phyloP scores from a whole-genome alignment of 2,329 filamentous ascomycete species.

The Alternaria atra region DNA sequence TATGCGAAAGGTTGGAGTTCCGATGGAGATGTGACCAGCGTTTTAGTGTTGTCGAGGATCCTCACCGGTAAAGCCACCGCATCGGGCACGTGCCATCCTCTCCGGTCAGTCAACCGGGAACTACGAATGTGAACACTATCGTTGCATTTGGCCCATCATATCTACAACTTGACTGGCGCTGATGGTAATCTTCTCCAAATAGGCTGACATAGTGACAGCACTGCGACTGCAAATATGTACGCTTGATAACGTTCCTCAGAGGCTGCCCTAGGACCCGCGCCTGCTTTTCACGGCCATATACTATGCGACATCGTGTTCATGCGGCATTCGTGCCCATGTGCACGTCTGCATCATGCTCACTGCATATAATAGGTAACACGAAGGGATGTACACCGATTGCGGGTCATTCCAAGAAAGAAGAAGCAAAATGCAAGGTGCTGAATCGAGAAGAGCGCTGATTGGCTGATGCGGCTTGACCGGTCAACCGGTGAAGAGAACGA shows the following conservation, averaged over 20 bases:
- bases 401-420: slow-evolving; percentile 12
- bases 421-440: slow-evolving; percentile 13
- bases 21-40: slow-evolving; percentile 16
- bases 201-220: background rate
- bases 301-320: slow-evolving; percentile 13
- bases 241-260: background rate
- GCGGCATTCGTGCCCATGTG: slow-evolving; percentile 7
- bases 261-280: slow-evolving; percentile 7
- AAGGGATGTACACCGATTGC: slow-evolving; percentile 13
- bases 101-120: slow-evolving; percentile 19
- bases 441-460: slow-evolving; percentile 14
- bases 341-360: slow-evolving; percentile 5
- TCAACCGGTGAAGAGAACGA: slow-evolving; percentile 5
- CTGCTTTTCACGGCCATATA: background rate
- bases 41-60: slow-evolving; percentile 21
- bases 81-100: slow-evolving; percentile 5
- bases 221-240: background rate
- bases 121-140: background rate
- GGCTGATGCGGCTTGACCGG: slow-evolving; percentile 17
- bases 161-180: background rate
- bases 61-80: slow-evolving; percentile 25
- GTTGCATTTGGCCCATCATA: slow-evolving; percentile 10
- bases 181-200: background rate
- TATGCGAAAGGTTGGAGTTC: slow-evolving; percentile 15
- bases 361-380: slow-evolving; percentile 11